Base-by-base conservation (phyloP, 2,329 filamentous ascomycete species). In the Exophiala spinifera region DNA sequence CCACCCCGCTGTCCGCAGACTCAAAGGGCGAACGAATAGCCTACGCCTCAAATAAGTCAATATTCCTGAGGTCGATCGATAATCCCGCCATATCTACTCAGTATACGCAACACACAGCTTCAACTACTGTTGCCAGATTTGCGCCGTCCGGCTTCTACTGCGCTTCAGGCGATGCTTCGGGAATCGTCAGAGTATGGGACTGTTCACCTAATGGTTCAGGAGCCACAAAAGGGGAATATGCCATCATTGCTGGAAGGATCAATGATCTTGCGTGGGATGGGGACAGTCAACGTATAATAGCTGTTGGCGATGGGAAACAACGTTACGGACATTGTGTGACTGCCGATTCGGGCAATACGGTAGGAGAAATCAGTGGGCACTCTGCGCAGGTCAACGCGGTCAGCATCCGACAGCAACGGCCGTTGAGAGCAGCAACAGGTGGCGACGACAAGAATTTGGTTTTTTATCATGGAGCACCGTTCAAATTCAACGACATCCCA, bases 211-310 rank as follows among this genome's bases (percentile, higher is more conserved):
- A 90, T 63, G 91, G 91, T 43, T 60, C 59, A 3, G 63, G 62
- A 28, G 89, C 86, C 66, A 96, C 90, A 43, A 95, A 95, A 72
- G 89, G 91, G 63, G 92, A 97, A 72, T 97, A 96, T 73, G 82
- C 85, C 67, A 96, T 97, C 73, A 91, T 97, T 66, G 91, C 89
- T 31, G 94, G 94, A 11, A 87, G 89, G 50, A 92, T 99, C 74
- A 95, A 96, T 69, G 94, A 99, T 70, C 84, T 99, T 62, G 92
- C 91, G 1, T 99, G 94, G 91, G 94, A 97, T 67, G 92, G 91
- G 53, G 94, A 99, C 73, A 95, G 89, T 57, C 91, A 96, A 76
- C 87, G 94, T 46, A 87, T 99, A 67, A 96, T 97, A 66, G 94
- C 92, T 3, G 92, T 99, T 4, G 94, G 94, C 42, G 89, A 97